phyloP scores from a whole-genome alignment of 2,329 filamentous ascomycete species.

The Clarireedia hainanense region DNA sequence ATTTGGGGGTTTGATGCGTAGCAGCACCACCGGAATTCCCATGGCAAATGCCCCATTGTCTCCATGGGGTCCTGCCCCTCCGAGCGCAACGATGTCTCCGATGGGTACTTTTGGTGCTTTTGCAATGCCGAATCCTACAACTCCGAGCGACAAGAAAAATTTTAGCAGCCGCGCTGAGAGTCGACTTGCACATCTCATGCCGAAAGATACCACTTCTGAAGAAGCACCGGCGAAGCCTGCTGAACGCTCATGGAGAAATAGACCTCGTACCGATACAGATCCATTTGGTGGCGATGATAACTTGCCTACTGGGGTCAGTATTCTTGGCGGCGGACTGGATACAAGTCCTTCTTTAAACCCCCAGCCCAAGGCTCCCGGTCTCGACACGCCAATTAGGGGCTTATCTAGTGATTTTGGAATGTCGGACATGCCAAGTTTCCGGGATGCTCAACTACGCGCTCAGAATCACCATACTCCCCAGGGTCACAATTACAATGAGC shows the following conservation, averaged over 20 bases:
- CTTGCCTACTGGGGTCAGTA: constrained; percentile 57
- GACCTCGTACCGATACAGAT: constrained; percentile 64
- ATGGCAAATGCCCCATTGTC: constrained; percentile 37
- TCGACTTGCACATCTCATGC: constrained; percentile 76
- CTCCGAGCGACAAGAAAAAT: constrained; percentile 64
- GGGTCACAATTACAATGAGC: constrained; percentile 46
- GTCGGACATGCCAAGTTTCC: constrained; percentile 50
- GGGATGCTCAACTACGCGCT: constrained; percentile 42
- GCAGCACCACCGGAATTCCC: constrained; percentile 43
- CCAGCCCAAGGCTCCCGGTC: constrained; percentile 34
- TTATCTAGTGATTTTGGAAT: constrained; percentile 52
- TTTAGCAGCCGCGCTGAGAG: constrained; percentile 67
- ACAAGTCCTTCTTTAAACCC: constrained; percentile 44
- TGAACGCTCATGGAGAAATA: constrained; percentile 50
- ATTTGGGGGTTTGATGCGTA: constrained; percentile 44
- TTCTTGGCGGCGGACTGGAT: constrained; percentile 69
- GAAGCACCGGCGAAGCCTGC: constrained; percentile 46
- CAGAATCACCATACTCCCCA: constrained; percentile 35
- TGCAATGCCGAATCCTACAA: constrained; percentile 52
- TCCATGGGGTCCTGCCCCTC: constrained; percentile 36
- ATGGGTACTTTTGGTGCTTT: constrained; percentile 91
- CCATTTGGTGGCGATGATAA: constrained; percentile 59
- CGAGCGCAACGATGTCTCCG: constrained; percentile 57
- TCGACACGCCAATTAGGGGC: constrained; percentile 36
- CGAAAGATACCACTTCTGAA: constrained; percentile 62